Evolutionary conservation across 2,329 filamentous ascomycete species (phyloP).

Genomic region (Penicillium verrucosum): DNA sequence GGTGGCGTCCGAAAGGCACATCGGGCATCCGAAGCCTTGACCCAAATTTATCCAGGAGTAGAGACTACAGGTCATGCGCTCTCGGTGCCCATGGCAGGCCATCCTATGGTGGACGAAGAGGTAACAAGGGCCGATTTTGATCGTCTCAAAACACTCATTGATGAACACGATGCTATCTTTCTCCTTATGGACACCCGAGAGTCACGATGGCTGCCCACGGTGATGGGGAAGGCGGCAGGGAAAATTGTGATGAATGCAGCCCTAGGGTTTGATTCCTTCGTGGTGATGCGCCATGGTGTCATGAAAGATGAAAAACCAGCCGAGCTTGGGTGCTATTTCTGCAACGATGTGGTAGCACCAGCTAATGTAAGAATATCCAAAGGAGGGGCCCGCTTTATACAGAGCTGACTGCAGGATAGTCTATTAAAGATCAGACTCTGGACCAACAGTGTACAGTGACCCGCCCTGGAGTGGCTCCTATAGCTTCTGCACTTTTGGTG

Average conservation of each 20-base stretch:
- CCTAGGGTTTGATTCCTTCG: slow-evolving; percentile 91
- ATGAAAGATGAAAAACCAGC: slow-evolving; percentile 56
- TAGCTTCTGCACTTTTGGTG: slow-evolving; percentile 86
- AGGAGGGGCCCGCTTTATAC: slow-evolving; percentile 11
- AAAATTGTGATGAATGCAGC: slow-evolving; percentile 98
- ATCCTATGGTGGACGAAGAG: slow-evolving; percentile 72
- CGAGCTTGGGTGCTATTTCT: slow-evolving; percentile 93
- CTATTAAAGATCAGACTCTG: slow-evolving; percentile 87
- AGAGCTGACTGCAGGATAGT: slow-evolving; percentile 52
- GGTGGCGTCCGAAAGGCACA: slow-evolving; percentile 82
- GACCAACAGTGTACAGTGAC: slow-evolving; percentile 99
- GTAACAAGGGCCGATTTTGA: slow-evolving; percentile 72
- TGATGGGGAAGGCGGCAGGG: slow-evolving; percentile 88
- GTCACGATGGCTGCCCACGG: slow-evolving; percentile 89
- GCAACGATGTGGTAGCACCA: slow-evolving; percentile 94
- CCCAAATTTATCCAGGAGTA: slow-evolving; percentile 86
- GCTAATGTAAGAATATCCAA: slow-evolving; percentile 67
- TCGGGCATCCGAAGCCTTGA: slow-evolving; percentile 74
- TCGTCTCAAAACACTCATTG: slow-evolving; percentile 68
- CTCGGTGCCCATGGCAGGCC: slow-evolving; percentile 92
- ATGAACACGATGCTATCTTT: slow-evolving; percentile 87
- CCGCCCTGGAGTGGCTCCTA: slow-evolving; percentile 83
- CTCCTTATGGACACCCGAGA: slow-evolving; percentile 96
- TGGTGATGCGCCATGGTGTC: slow-evolving; percentile 93
- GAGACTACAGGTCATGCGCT: slow-evolving; percentile 76